Base-by-base conservation (phyloP, 1,284 basidiomycete genomes). In the Cryptococcus floricola region DNA sequence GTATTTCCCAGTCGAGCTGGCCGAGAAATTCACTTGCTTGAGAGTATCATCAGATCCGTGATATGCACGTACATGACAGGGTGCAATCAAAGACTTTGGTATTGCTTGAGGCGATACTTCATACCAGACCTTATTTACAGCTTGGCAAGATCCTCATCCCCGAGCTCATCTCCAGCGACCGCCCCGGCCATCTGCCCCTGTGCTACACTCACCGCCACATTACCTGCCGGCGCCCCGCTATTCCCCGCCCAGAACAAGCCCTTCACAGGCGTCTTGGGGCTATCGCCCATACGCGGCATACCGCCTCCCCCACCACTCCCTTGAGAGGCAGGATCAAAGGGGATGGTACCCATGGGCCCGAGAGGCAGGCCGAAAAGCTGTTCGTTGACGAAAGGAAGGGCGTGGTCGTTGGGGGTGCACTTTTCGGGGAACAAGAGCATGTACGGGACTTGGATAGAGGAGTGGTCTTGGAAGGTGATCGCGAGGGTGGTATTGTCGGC, bases 191-290 rank as follows among this genome's bases (percentile, higher is more conserved):
- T 48, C 54, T 64, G 63, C 16, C 66, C 68, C 44, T 70, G 68
- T 19, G 61, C 59, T 0, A 59, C 57, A 43, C 56, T 56, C 16
- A 65, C 19, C 8, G 61, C 53, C 23, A 66, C 57, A 54, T 70
- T 70, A 10, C 54, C 64, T 52, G 52, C 47, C 4, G 57, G 42
- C 25, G 54, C 57, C 0, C 68, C 68, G 38, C 57, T 55, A 48
- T 68, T 70, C 2, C 68, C 68, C 7, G 68, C 66, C 66, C 68
- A 70, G 53, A 66, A 68, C 49, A 70, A 28, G 2, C 68, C 68
- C 2, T 48, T 51, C 4, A 64, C 52, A 3, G 51, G 16, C 4
- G 68, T 70, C 3, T 57, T 58, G 10, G 68, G 66, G 44, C 65
- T 63, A 49, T 66, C 66, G n/a, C 68, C 68, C 59, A 65, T 65